A percentile compares a stretch with the other conserved stretches of the same genome.
phyloP scores from a whole-genome alignment of 257 asterid species.

The Nicotiana otophora region DNA sequence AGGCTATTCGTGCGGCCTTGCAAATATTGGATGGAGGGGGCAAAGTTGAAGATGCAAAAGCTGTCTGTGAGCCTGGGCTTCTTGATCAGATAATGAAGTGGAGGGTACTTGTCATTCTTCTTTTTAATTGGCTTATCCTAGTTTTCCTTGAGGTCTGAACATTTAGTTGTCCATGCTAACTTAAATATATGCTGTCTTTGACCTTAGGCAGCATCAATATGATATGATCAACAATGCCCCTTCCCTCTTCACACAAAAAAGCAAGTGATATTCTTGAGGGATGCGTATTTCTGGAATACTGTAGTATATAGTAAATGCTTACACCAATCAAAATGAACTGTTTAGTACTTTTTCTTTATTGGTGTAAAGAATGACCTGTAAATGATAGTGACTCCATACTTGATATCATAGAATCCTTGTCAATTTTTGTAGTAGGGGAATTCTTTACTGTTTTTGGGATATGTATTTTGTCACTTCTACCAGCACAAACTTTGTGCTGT shows the following conservation, averaged over 20 bases:
- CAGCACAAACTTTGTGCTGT: too few species aligned
- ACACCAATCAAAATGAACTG: background rate
- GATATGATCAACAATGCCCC: background rate
- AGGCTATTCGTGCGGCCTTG: constrained; percentile 73
- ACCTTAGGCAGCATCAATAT: background rate
- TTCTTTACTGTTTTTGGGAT: too few species aligned
- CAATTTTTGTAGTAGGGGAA: too few species aligned
- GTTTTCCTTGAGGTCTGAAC: background rate
- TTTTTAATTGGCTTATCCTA: constrained; percentile 1
- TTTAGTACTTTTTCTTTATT: too few species aligned
- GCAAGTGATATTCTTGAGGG: background rate
- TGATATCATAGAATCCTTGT: too few species aligned
- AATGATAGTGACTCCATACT: too few species aligned
- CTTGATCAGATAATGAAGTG: constrained; percentile 64
- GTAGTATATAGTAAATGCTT: background rate
- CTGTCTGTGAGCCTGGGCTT: constrained; percentile 65
- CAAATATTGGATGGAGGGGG: constrained; percentile 63
- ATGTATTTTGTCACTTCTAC: too few species aligned
- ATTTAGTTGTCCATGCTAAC: background rate
- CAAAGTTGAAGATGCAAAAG: constrained; percentile 70
- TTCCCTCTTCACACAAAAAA: background rate
- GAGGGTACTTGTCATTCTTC: constrained; percentile 41
- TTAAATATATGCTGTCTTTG: background rate
- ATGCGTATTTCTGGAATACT: background rate
- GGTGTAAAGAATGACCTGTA: too few species aligned